Conservation (phyloP, 202 grass and related monocot species). For the Sporobolus alterniflorus region DNA sequence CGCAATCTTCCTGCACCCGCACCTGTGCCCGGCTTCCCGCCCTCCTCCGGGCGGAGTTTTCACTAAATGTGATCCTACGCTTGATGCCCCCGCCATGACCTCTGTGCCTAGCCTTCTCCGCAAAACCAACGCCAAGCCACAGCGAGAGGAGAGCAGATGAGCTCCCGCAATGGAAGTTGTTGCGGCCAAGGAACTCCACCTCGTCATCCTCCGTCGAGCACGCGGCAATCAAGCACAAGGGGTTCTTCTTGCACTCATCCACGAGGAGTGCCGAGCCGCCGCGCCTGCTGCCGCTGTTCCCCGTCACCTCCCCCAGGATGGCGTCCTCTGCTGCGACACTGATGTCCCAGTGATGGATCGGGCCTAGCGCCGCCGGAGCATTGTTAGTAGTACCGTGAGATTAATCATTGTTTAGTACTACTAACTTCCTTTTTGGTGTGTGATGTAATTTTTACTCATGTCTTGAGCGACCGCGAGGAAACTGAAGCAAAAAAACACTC, state of each 20-base stretch:
- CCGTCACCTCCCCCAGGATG: slow-evolving; percentile 60
- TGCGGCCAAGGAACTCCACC: slow-evolving; percentile 39
- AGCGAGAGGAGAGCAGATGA: no score
- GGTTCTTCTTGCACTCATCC: slow-evolving; percentile 76
- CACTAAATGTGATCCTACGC: no score
- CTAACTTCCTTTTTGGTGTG: not conserved
- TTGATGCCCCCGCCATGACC: no score
- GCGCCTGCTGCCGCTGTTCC: slow-evolving; percentile 79
- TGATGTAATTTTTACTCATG: slow-evolving; percentile 56
- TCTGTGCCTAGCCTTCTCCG: not conserved
- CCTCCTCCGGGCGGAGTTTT: no score
- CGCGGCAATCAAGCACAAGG: slow-evolving; percentile 65
- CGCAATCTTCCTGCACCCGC: no score
- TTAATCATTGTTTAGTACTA: not conserved
- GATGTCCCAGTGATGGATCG: slow-evolving; percentile 5
- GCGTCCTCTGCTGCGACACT: slow-evolving; percentile 7
- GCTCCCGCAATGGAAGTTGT: slow-evolving; percentile 48
- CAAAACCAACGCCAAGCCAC: slow-evolving; percentile 12
- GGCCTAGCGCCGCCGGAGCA: not conserved
- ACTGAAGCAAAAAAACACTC: slow-evolving; percentile 21
- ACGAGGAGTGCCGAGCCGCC: slow-evolving; percentile 62
- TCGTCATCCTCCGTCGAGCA: slow-evolving; percentile 49
- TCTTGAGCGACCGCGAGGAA: slow-evolving; percentile 41
- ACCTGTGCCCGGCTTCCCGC: no score
- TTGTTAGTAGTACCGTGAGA: not conserved